Conservation (phyloP, 2,329 filamentous ascomycete species). For the Elsinoe fawcettii region DNA sequence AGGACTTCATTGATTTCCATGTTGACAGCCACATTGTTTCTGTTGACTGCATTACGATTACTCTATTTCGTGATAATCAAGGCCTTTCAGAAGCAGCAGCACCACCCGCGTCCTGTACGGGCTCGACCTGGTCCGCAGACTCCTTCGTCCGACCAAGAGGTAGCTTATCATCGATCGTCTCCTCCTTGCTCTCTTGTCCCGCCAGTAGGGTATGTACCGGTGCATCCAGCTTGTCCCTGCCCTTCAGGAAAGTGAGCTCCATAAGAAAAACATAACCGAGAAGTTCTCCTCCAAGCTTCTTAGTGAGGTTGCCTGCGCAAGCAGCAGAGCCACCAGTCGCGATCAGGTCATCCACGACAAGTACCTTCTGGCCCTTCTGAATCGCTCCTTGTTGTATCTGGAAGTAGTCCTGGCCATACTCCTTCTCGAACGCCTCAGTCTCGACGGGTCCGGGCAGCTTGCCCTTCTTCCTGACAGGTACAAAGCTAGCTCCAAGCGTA, state of each 20-base stretch:
- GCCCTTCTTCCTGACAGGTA: slow-evolving; percentile 88
- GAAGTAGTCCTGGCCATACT: slow-evolving; percentile 92
- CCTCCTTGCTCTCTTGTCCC: slow-evolving; percentile 41
- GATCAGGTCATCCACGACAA: slow-evolving; percentile 97
- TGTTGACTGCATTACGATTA: not conserved
- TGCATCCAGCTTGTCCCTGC: slow-evolving; percentile 77
- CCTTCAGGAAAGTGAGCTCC: slow-evolving; percentile 88
- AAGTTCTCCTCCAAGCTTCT: slow-evolving; percentile 76
- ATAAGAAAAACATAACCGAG: slow-evolving; percentile 92
- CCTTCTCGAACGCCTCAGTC: slow-evolving; percentile 83
- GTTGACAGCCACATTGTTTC: not conserved
- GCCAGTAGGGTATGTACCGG: slow-evolving; percentile 77
- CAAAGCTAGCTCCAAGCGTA: slow-evolving; percentile 74
- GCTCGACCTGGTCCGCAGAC: slow-evolving; percentile 20
- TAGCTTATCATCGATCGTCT: slow-evolving; percentile 16
- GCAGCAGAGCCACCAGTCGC: slow-evolving; percentile 90
- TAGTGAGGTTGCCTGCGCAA: slow-evolving; percentile 78
- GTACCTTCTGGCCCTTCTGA: slow-evolving; percentile 75
- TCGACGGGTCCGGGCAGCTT: slow-evolving; percentile 83
- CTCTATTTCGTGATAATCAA: slow-evolving; percentile 18
- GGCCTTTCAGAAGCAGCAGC: slow-evolving; percentile 20
- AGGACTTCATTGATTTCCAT: not conserved
- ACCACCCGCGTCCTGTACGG: slow-evolving; percentile 22
- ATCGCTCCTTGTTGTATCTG: slow-evolving; percentile 89
- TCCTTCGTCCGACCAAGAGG: slow-evolving; percentile 22